A percentile compares a stretch with the other conserved stretches of the same genome.
These are phyloP conservation scores for Mycena pura DNA, from an alignment of 768 basidiomycete species.

Conservation along the genomic window DNA sequence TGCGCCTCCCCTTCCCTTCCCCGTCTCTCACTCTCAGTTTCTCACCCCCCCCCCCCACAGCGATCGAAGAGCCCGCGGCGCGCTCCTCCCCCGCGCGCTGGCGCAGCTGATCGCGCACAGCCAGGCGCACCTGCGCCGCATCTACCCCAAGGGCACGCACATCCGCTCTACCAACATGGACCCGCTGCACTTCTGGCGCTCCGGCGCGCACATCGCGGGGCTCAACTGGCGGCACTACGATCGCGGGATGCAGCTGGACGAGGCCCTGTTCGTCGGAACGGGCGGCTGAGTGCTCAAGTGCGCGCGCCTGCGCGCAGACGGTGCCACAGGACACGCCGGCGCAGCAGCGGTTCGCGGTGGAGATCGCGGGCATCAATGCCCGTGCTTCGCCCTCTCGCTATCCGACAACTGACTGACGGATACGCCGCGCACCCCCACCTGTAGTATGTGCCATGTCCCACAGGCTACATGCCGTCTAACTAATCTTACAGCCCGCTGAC, in stretches of 20 bases:
- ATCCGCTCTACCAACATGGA: slow-evolving; percentile 62
- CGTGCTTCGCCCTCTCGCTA: slow-evolving; percentile 38
- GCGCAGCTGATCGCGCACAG: slow-evolving; percentile 49
- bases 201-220: slow-evolving; percentile 62
- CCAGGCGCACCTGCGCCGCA: slow-evolving; percentile 54
- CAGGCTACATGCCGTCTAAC: too few relatives aligned
- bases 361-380: slow-evolving; percentile 53
- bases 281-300: slow-evolving; percentile 64
- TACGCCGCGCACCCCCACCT: slow-evolving; percentile 49
- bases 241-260: slow-evolving; percentile 63
- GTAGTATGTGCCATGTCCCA: too few relatives aligned
- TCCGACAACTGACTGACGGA: neutral
- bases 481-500: too few relatives aligned
- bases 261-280: slow-evolving; percentile 65
- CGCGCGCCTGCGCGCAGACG: slow-evolving; percentile 30
- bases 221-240: slow-evolving; percentile 73
- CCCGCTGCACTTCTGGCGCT: slow-evolving; percentile 59
- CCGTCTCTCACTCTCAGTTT: neutral
- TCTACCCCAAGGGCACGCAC: slow-evolving; percentile 65
- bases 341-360: slow-evolving; percentile 34
- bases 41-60: slow-evolving; percentile 30
- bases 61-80: slow-evolving; percentile 43
- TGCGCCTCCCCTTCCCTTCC: slow-evolving; percentile 23
- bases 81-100: slow-evolving; percentile 47
- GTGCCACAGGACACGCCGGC: too few relatives aligned